phyloP scores from a whole-genome alignment of 805 yeast species.

The Jamesozyma hellenica region DNA sequence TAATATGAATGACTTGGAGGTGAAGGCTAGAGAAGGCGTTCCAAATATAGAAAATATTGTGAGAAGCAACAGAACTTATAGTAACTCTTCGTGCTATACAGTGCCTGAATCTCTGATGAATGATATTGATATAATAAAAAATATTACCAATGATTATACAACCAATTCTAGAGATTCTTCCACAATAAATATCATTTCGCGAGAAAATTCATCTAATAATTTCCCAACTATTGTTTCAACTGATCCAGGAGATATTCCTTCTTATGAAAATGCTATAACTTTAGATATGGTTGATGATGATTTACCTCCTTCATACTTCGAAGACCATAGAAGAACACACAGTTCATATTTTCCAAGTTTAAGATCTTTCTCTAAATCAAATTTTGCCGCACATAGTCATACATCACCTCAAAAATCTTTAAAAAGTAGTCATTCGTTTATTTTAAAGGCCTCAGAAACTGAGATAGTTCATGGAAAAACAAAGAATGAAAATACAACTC shows the following conservation, averaged over 20 bases:
- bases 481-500: too few species aligned
- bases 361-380: too few species aligned
- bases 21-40: background rate
- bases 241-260: slow-evolving; percentile 46
- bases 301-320: slow-evolving; percentile 57
- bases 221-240: background rate
- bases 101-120: background rate
- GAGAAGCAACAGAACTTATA: background rate
- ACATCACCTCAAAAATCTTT: too few species aligned
- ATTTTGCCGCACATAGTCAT: too few species aligned
- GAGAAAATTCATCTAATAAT: background rate
- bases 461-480: too few species aligned
- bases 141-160: background rate
- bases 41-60: background rate
- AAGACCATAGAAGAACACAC: background rate
- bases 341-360: background rate
- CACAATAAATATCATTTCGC: background rate
- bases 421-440: too few species aligned
- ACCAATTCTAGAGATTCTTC: background rate
- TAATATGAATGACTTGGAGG: background rate
- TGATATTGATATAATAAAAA: background rate
- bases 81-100: slow-evolving; percentile 2
- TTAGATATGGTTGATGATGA: slow-evolving; percentile 39
- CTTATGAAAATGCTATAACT: slow-evolving; percentile 68
- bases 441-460: too few species aligned